These are phyloP conservation scores for Rhynchospora tenuis DNA, from an alignment of 176 grass and related monocot species.

Conservation along the genomic window DNA sequence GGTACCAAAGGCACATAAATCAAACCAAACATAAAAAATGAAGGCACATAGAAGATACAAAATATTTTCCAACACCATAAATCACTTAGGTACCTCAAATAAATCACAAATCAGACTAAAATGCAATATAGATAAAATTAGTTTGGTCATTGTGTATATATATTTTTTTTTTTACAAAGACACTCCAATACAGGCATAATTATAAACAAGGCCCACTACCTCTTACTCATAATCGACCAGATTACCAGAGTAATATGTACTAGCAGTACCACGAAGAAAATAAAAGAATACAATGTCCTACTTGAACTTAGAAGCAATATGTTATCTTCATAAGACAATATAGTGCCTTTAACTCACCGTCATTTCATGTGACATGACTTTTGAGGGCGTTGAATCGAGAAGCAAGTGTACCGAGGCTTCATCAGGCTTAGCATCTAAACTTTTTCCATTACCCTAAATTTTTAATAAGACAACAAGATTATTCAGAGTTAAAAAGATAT, in stretches of 20 bases:
- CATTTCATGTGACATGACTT: slow-evolving; percentile 80
- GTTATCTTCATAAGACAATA: background rate
- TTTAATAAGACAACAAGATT: slow-evolving; percentile 28
- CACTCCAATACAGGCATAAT: background rate
- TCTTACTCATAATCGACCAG: background rate
- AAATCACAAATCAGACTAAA: background rate
- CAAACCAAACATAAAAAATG: background rate
- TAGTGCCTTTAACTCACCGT: slow-evolving; percentile 49
- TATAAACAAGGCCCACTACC: background rate
- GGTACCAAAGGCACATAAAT: slow-evolving; percentile 5
- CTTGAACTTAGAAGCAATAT: slow-evolving; percentile 10
- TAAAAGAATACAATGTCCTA: background rate
- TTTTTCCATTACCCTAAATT: slow-evolving; percentile 56
- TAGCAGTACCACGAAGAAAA: background rate
- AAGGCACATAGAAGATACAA: background rate
- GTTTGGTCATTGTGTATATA: background rate
- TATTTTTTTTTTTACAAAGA: background rate
- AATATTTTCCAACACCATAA: background rate
- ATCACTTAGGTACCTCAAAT: background rate
- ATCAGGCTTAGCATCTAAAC: slow-evolving; percentile 79
- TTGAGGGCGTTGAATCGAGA: slow-evolving; percentile 78
- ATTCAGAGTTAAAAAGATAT: slow-evolving; percentile 16
- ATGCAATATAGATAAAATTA: background rate
- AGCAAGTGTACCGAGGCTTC: slow-evolving; percentile 82
- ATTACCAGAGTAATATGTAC: background rate